A percentile compares a stretch with the other conserved stretches of the same genome.
phyloP scores from a whole-genome alignment of 208 protist species.

The Angomonas desouzai region DNA sequence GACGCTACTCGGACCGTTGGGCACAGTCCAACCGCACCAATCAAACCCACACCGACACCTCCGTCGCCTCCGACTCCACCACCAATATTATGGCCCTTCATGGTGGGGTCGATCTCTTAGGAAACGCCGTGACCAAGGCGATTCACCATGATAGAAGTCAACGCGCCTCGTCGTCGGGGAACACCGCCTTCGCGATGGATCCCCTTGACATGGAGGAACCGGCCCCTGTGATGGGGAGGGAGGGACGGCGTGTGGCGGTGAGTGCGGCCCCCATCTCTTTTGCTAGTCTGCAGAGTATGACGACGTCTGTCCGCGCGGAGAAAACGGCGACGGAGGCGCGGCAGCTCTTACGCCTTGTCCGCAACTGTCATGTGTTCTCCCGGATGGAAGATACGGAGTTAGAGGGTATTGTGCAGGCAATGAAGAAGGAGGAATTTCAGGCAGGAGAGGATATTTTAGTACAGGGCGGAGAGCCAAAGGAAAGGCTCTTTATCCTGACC shows the following conservation, averaged over 20 bases:
- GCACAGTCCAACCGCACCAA: constrained; percentile 5
- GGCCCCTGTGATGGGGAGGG: constrained; percentile 19
- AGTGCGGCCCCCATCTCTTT: constrained; percentile 44
- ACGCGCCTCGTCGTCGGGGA: not conserved
- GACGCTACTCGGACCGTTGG: not conserved
- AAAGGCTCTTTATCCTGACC: constrained; percentile 73
- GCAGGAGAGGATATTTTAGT: constrained; percentile 65
- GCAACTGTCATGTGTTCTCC: constrained; percentile 65
- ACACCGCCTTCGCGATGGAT: constrained; percentile 11
- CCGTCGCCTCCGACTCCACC: constrained; percentile 10
- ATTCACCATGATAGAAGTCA: constrained; percentile 13
- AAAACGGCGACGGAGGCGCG: constrained; percentile 42
- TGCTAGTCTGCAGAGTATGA: constrained; percentile 10
- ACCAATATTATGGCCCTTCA: not conserved
- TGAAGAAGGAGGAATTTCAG: constrained; percentile 55
- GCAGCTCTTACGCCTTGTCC: constrained; percentile 43
- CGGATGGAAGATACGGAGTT: constrained; percentile 50
- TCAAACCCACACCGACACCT: constrained; percentile 7
- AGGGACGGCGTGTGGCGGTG: constrained; percentile 57
- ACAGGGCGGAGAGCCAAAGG: constrained; percentile 55
- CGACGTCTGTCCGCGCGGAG: not conserved
- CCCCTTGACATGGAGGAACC: constrained; percentile 21
- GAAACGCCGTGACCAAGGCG: constrained; percentile 13
- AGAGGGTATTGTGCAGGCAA: constrained; percentile 42
- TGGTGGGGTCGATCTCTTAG: not conserved